phyloP scores from a whole-genome alignment of 805 yeast species.

The Monosporozyma unispora region DNA sequence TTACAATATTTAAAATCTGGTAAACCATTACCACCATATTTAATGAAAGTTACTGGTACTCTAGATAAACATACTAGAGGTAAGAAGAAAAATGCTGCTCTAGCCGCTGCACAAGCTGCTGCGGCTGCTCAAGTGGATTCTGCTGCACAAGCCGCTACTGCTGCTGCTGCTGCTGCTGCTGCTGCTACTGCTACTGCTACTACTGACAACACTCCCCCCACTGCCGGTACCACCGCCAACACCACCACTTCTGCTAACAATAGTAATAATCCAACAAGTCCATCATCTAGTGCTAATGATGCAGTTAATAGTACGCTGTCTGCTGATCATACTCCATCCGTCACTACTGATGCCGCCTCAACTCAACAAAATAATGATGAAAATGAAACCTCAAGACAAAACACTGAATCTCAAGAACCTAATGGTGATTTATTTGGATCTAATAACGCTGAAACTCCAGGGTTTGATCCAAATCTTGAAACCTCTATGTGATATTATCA shows the following conservation, averaged over 20 bases:
- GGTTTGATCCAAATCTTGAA: constrained; percentile 20
- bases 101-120: background rate
- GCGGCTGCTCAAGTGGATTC: background rate
- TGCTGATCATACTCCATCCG: background rate
- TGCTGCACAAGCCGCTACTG: background rate
- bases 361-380: background rate
- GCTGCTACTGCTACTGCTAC: background rate
- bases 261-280: too few relatives aligned
- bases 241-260: too few relatives aligned
- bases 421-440: constrained; percentile 11
- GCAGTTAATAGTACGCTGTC: background rate
- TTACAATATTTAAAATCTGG: constrained; percentile 72
- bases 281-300: background rate
- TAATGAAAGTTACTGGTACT: constrained; percentile 83
- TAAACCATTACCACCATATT: constrained; percentile 67
- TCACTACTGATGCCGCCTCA: background rate
- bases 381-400: background rate
- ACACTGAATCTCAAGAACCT: constrained; percentile 6
- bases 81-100: constrained; percentile 20
- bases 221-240: too few relatives aligned
- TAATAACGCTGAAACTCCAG: constrained; percentile 10
- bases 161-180: background rate
- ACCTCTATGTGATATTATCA: constrained; percentile 9
- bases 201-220: too few relatives aligned
- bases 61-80: constrained; percentile 46